Evolutionary conservation across 768 basidiomycete genomes (phyloP).

Genomic region (Leccinum ochraceum): DNA sequence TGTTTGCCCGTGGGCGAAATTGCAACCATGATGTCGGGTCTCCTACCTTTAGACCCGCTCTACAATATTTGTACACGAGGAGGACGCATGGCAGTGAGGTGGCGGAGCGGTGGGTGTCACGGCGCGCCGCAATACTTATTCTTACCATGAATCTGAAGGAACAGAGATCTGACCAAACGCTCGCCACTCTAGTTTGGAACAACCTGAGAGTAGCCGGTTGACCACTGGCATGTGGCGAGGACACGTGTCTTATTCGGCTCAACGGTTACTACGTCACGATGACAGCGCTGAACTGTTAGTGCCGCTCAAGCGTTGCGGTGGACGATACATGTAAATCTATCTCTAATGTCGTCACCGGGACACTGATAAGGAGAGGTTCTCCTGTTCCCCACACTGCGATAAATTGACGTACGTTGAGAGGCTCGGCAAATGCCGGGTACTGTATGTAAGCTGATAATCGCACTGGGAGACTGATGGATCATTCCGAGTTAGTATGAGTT

Average conservation of each 20-base stretch:
- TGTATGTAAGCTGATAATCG: not conserved
- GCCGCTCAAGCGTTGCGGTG: not conserved
- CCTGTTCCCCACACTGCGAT: not conserved
- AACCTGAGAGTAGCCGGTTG: not conserved
- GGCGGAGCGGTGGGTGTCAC: constrained; percentile 4
- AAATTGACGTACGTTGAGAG: not conserved
- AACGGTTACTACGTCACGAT: not conserved
- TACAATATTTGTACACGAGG: constrained; percentile 14
- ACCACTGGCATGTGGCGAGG: constrained; percentile 18
- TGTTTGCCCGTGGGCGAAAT: constrained; percentile 8
- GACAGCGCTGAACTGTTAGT: not conserved
- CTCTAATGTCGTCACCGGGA: not conserved
- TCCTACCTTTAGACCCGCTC: not conserved
- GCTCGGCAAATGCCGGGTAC: constrained; percentile 19
- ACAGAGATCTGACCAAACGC: constrained; percentile 13
- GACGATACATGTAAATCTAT: not conserved
- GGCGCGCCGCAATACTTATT: constrained; percentile 9
- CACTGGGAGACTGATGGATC: not conserved
- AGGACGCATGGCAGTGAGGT: constrained; percentile 1
- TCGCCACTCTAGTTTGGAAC: constrained; percentile 3
- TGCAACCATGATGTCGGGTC: not conserved
- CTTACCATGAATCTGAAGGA: constrained; percentile 13
- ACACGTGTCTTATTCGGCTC: constrained; percentile 10
- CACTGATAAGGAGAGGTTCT: not conserved
- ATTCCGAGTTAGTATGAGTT: not conserved